Base-by-base conservation (phyloP, 2,329 filamentous ascomycete species). In the Curvularia sp. region DNA sequence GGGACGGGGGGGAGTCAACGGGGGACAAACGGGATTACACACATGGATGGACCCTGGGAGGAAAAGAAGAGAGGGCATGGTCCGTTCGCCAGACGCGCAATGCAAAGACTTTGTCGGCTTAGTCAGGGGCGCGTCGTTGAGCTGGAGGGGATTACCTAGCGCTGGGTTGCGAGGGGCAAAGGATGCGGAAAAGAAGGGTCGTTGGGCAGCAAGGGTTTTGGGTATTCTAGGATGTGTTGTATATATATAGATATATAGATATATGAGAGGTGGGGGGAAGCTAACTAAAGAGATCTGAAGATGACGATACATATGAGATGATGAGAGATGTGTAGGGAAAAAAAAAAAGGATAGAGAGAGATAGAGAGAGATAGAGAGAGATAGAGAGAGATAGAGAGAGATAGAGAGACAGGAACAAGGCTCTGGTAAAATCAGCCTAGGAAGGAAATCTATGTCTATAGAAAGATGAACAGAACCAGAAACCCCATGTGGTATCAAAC, bases 401-500 rank as follows among this genome's bases (percentile, higher is more conserved):
- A 36, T 13, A 36, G 34, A 18, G 28, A 8, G 34, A 15, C 15
- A 36, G 34, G 34, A 19, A 13, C 15, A 25, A 12, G 6, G 15
- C 27, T 38, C 19, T 21, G 30, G 23, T 38, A 18, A 36, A 36
- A 28, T 34, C 34, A 41, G 48, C 23, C 34, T 34, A 41, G 34
- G 32, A 25, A 19, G 23, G 36, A 49, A 28, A 34, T 34, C 34
- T 36, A 36, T n/a, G 34, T 36, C 34, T 36, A 36, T n/a, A 36
- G 15, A 30, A 15, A 18, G 34, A 49, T 8, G 27, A 42, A 28
- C 25, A 30, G n/a, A 46, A n/a, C 34, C n/a, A 18, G 34, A 27
- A 42, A 34, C 27, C 30, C 30, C 30, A 30, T 23, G 32, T 52
- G 49, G 41, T 52, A 38, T 52, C 49, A 34, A 38, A 52, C 39